Percentiles rank a stretch among this genome's conserved stretches.
Evolutionary conservation across 2,329 filamentous ascomycete species (phyloP).

Genomic region (Phialophora expanda): DNA sequence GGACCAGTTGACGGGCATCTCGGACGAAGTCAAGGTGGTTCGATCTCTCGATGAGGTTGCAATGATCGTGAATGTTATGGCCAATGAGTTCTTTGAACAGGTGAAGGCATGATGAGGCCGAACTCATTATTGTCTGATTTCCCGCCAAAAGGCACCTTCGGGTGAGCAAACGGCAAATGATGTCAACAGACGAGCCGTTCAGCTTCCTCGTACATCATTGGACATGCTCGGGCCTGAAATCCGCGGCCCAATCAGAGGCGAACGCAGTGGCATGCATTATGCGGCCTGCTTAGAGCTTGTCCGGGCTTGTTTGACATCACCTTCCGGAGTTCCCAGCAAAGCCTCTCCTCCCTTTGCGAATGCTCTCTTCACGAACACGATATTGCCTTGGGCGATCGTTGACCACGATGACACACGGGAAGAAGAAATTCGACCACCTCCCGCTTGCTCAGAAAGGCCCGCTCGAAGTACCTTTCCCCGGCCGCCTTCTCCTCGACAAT

Average conservation of each 20-base stretch:
- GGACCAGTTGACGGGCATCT: not conserved
- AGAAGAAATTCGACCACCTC: slow-evolving; percentile 42
- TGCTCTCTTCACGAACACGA: not conserved
- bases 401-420: not conserved
- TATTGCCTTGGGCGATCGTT: not conserved
- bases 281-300: slow-evolving; percentile 21
- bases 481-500: slow-evolving; percentile 64
- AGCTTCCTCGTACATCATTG: not conserved
- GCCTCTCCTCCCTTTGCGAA: not conserved
- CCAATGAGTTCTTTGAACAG: slow-evolving; percentile 19
- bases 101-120: not conserved
- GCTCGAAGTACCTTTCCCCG: slow-evolving; percentile 44
- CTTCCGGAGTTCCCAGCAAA: not conserved
- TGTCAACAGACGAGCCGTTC: not conserved
- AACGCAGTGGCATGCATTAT: slow-evolving; percentile 11
- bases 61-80: slow-evolving; percentile 35
- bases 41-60: slow-evolving; percentile 28
- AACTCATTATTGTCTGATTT: not conserved
- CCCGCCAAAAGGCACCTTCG: too few species aligned
- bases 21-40: slow-evolving; percentile 25
- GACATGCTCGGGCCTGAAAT: not conserved
- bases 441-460: slow-evolving; percentile 43
- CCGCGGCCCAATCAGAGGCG: slow-evolving; percentile 10
- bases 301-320: slow-evolving; percentile 12
- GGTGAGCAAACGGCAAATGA: not conserved